Percentiles rank a stretch among this genome's conserved stretches.
Conservation (phyloP, 2,329 filamentous ascomycete genomes). For the Bipolaris oryzae region DNA sequence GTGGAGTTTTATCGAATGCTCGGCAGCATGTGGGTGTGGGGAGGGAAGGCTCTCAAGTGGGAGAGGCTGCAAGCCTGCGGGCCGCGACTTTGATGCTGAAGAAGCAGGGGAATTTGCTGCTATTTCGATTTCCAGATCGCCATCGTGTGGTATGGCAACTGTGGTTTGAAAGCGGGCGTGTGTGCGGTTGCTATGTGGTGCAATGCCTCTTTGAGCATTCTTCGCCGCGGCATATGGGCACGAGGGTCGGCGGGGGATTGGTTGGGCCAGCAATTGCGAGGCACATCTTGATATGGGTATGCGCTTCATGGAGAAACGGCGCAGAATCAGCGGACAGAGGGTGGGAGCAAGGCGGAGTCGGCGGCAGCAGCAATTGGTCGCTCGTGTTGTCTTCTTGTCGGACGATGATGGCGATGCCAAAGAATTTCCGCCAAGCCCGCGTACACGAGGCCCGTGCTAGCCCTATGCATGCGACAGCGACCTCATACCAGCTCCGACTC, state of each 20-base stretch:
- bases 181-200: conserved; percentile 39
- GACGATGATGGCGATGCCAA: conserved; percentile 33
- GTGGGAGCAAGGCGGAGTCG: conserved; percentile 20
- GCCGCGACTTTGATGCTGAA: conserved; percentile 12
- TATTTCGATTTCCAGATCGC: conserved; percentile 20
- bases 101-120: conserved; percentile 13
- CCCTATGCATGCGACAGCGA: conserved; percentile 26
- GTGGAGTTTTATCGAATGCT: conserved; percentile 82
- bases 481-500: conserved; percentile 25
- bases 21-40: conserved; percentile 70
- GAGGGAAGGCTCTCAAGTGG: conserved; percentile 65
- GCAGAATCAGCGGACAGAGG: conserved; percentile 10
- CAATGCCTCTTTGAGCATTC: conserved; percentile 29
- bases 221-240: conserved; percentile 39
- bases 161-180: conserved; percentile 35
- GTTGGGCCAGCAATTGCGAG: conserved; percentile 61
- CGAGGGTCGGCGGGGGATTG: conserved; percentile 52
- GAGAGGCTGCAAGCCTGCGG: conserved; percentile 3
- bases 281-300: conserved; percentile 66
- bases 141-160: conserved; percentile 18
- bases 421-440: conserved; percentile 44
- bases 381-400: conserved; percentile 36
- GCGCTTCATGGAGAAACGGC: conserved; percentile 61
- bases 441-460: conserved; percentile 18
- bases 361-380: conserved; percentile 28